Percentiles rank a stretch among this genome's conserved stretches.
Conservation (phyloP, 2,329 filamentous ascomycete genomes). For the Kalmusia sp. region DNA sequence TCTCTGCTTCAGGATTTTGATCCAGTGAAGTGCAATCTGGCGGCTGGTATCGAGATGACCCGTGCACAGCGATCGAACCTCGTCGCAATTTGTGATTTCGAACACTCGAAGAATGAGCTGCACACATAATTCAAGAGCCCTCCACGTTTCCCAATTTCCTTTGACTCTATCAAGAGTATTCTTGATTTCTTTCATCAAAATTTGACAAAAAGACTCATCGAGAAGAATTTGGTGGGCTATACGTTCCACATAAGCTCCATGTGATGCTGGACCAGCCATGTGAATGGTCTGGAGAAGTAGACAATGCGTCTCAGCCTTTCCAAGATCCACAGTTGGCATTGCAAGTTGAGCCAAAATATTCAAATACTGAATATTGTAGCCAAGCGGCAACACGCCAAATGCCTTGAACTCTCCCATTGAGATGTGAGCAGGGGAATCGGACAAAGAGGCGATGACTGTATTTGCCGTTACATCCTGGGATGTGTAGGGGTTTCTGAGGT, state of each 20-base stretch:
- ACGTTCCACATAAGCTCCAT: too few species aligned
- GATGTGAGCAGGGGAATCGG: conserved; percentile 56
- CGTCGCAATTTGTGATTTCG: conserved; percentile 41
- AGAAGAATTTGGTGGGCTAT: conserved; percentile 46
- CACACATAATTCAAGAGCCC: conserved; percentile 50
- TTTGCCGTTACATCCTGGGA: conserved; percentile 54
- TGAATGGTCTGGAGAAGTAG: conserved; percentile 59
- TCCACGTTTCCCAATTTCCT: conserved; percentile 48
- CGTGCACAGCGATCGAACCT: conserved; percentile 34
- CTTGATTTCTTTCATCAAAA: conserved; percentile 25
- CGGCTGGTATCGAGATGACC: conserved; percentile 43
- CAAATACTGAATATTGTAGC: conserved; percentile 58
- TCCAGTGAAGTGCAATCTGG: conserved; percentile 50
- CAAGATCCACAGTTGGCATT: conserved; percentile 58
- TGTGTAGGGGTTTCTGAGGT: conserved; percentile 40
- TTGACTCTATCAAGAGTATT: conserved; percentile 12
- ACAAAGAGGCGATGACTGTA: conserved; percentile 52
- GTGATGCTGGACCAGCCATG: conserved; percentile 57
- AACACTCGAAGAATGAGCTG: conserved; percentile 53
- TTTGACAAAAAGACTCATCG: conserved; percentile 41
- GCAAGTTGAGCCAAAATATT: conserved; percentile 63
- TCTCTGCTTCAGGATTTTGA: conserved; percentile 40
- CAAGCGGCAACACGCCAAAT: conserved; percentile 58
- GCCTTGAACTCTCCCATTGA: conserved; percentile 62
- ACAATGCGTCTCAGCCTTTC: conserved; percentile 55